Conservation (phyloP, 192 early-diverging fungal genomes). For the Oehlia diaphana region DNA sequence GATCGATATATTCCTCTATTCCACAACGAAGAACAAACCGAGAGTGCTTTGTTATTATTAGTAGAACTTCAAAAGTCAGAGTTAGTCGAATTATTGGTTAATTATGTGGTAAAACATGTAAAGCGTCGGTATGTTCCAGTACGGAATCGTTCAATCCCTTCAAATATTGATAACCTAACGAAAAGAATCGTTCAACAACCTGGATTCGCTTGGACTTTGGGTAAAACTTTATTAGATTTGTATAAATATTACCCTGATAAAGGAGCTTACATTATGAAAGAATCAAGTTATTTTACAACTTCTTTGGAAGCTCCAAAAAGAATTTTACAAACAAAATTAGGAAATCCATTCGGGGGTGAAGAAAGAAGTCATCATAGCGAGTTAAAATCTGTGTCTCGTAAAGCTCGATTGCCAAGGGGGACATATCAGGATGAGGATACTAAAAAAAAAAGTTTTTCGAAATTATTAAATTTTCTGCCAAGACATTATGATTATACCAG, state of each 20-base stretch:
- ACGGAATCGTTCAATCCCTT: neutral
- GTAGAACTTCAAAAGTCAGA: slow-evolving; percentile 17
- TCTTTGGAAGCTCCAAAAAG: neutral
- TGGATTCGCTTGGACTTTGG: slow-evolving; percentile 8
- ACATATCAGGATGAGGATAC: too few species aligned
- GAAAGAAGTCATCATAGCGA: neutral
- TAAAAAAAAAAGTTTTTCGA: too few species aligned
- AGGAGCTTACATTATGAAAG: neutral
- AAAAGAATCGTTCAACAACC: neutral
- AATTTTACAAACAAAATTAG: slow-evolving; percentile 12
- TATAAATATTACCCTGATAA: slow-evolving; percentile 2
- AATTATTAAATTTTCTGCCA: neutral
- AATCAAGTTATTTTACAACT: neutral
- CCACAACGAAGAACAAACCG: neutral
- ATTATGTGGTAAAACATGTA: neutral
- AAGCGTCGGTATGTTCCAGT: neutral
- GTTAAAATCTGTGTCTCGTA: neutral
- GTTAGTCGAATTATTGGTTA: neutral
- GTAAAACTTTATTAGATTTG: neutral
- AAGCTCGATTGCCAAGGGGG: neutral
- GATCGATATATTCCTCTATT: slow-evolving; percentile 10
- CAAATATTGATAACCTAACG: neutral
- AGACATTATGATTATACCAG: neutral
- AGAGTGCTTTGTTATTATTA: slow-evolving; percentile 14
- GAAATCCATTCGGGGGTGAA: neutral